Base-by-base conservation (phyloP, 2,329 filamentous ascomycete species). In the Acrocalymma vagum region DNA sequence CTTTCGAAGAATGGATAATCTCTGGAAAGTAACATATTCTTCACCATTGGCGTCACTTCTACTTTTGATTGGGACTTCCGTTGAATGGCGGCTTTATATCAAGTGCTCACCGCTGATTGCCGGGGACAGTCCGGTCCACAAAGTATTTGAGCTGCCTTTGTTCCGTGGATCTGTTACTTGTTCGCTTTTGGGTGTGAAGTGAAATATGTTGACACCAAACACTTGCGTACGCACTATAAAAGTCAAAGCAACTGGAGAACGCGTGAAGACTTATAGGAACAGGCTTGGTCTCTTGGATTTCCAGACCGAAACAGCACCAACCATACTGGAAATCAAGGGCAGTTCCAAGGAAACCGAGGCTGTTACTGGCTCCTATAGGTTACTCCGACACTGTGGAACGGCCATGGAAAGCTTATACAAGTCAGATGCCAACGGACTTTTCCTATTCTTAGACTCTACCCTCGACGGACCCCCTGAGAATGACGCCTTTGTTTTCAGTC, bases 401-500 rank as follows among this genome's bases (percentile, higher is more conserved):
- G 77, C 83, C 0, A 74, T 67, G 15, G 71, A 74, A 11, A 76
- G 77, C 37, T 60, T 86, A 15, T 84, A 85, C 60, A 77, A 74
- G 51, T 35, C 34, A 14, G 29, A 47, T 34, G 11, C 38, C 17
- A 24, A 55, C 33, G 56, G 70, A 1, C 38, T 84, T 0, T 86
- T 77, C 49, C 61, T 87, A 3, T 86, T 85, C 53, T 65, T 83
- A 3, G 81, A 87, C 38, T 78, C 82, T 0, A 67, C 73, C 5
- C 74, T 74, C 11, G 70, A 78, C 23, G 76, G 76, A 1, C 60
- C 75, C 18, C 61, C 72, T 0, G 56, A 69, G 0, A 40, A 75
- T 5, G 82, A 86, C 55, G 62, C 60, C 2, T 84, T 84, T 51
- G 77, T 85, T 0, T 83, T 87, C 52, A 75, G 82, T 2, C 51